Base-by-base conservation (phyloP, 2,329 filamentous ascomycete genomes). In the Colletotrichum sp. region DNA sequence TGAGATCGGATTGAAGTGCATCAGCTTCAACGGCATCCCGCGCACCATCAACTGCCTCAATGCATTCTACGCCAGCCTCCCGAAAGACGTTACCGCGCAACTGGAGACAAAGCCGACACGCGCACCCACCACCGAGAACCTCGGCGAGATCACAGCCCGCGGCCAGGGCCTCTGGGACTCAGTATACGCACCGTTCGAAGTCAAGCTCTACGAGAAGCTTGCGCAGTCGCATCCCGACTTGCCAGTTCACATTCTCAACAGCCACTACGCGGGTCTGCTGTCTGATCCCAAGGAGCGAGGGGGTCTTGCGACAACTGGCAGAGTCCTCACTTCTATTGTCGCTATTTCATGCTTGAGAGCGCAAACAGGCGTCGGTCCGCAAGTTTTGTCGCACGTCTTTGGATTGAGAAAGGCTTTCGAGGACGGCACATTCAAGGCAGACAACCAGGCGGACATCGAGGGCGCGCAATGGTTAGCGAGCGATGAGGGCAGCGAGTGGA, bases 1-100 rank as follows among this genome's bases (percentile, higher is more conserved):
- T 79, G 94, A 95, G 79, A 89, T 95, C 75, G 94, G 93, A 3
- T 88, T 95, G 77, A 95, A 95, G 83, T 95, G 93, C 84, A 95
- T 95, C 83, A 92, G 92, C 73, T 94, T 95, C 89, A 95, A 95
- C 85, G 94, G 94, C 78, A 95, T 97, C 79, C 95, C 95, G 3
- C 93, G 95, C 78, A 94, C 93, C 30, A 97, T 97, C 87, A 97
- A 97, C 88, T 93, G 91, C 80, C 92, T 97, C 3, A 93, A 92
- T 80, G 92, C 92, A 28, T 96, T 96, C 87, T 88, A 90, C 79
- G 87, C 89, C 52, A 86, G 88, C 32, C 90, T 97, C 0, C 93
- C 94, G 0, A 75, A 85, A 1, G 84, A 89, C 7, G 85, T 96
- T 6, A 82, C 87, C 5, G 81, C 87, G 1, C 81, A 83, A 6